Evolutionary conservation across 176 grass and related monocot species (phyloP), one percentile per base, ranked within the genome.

Genomic region (Musa schizocarpa): DNA sequence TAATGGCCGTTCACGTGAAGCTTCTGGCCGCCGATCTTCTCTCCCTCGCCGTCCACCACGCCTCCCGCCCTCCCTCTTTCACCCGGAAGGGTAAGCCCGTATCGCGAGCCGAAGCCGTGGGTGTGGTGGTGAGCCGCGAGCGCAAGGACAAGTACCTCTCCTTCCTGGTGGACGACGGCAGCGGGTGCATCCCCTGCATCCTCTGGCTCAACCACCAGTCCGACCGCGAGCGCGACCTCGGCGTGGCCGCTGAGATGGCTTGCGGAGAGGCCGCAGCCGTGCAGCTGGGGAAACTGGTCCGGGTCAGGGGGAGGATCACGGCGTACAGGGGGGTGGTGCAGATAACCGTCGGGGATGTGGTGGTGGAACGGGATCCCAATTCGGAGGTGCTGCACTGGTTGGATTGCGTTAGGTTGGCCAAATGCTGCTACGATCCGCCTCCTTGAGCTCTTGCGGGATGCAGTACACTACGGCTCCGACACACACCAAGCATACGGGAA

Each of bases 301-400:
- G 90, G 63, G 86, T 91, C 9, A 80, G 90, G 17, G 88, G 95
- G 56, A 91, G 78, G 86, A 84, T 99, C 61, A 75, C 22, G 55
- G 8, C 87, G 65, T 92, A 86, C 63, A 87, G 78, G 70, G 88
- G 88, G 19, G 53, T 65, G 20, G 69, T 91, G 50, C 88, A 99
- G 76, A 81, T 99, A 74, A 57, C 80, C 52, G 88, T 89, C 68
- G 82, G 81, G 67, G 95, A 94, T 71, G 78, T 89, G 50, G 26
- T 89, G 54, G 13, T 89, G 48, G 95, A 99, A 82, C 90, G 82
- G 58, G 88, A 99, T 82, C 88, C 88, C 1, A 99, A 99, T 78
- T 73, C 51, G 1, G 88, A 99, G 84, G 72, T 81, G 16, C 54
- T 99, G 10, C 86, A 91, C 79, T 90, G 82, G 82, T 79, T 99